Conservation (phyloP, 768 basidiomycete species). For the Tricholoma terreum region DNA sequence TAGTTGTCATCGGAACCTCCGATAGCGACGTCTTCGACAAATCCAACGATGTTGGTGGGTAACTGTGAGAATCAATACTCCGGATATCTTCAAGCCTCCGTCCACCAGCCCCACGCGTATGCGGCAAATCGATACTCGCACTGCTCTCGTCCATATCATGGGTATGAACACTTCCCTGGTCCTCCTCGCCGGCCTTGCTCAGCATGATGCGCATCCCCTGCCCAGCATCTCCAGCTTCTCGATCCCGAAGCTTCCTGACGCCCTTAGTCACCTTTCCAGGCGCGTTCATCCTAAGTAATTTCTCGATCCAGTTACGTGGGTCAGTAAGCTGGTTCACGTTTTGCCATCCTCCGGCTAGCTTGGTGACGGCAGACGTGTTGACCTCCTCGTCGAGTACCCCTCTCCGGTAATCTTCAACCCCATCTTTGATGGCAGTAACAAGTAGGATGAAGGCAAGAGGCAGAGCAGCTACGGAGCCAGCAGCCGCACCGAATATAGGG, state of each 20-base stretch:
- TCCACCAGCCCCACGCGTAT: slow-evolving; percentile 41
- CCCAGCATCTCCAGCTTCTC: slow-evolving; percentile 62
- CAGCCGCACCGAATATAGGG: slow-evolving; percentile 85
- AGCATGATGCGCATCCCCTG: slow-evolving; percentile 64
- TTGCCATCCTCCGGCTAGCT: slow-evolving; percentile 76
- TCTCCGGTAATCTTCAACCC: slow-evolving; percentile 93
- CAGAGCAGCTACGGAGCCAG: slow-evolving; percentile 76
- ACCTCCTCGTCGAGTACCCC: slow-evolving; percentile 86
- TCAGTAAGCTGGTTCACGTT: slow-evolving; percentile 88
- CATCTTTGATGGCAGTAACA: slow-evolving; percentile 95
- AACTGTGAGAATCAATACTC: slow-evolving; percentile 63
- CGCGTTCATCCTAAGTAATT: slow-evolving; percentile 61
- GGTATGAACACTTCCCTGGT: slow-evolving; percentile 34
- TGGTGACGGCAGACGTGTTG: slow-evolving; percentile 91
- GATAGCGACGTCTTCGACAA: slow-evolving; percentile 35
- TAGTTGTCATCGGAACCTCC: slow-evolving; percentile 27
- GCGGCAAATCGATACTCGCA: slow-evolving; percentile 29
- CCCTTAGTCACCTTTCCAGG: slow-evolving; percentile 83
- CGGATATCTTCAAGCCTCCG: slow-evolving; percentile 64
- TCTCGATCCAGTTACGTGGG: slow-evolving; percentile 72
- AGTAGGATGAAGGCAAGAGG: slow-evolving; percentile 84
- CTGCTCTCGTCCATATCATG: slow-evolving; percentile 42
- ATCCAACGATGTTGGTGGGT: slow-evolving; percentile 49
- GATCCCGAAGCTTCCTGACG: slow-evolving; percentile 78
- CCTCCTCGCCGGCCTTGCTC: slow-evolving; percentile 43